phyloP scores from a whole-genome alignment of 192 early-diverging fungal genomes.

The Backusella parvicylindrica region DNA sequence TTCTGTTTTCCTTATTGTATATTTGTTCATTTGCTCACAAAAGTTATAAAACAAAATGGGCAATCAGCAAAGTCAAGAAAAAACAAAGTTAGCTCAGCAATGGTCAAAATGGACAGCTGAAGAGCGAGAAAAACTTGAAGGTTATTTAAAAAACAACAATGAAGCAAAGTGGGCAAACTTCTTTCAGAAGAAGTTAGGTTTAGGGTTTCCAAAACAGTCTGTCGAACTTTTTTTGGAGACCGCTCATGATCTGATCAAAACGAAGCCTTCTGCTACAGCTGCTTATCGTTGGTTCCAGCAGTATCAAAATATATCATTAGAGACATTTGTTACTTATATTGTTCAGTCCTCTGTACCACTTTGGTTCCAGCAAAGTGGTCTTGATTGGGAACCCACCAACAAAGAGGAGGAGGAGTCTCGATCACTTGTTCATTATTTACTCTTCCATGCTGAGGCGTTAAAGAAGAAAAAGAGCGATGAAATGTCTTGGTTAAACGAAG shows the following conservation, averaged over 20 bases:
- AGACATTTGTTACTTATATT: neutral
- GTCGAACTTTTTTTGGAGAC: neutral
- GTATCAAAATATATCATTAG: neutral
- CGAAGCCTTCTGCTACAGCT: neutral
- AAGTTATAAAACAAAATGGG: neutral
- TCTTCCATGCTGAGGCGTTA: neutral
- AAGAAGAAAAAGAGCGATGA: neutral
- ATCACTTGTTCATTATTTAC: neutral
- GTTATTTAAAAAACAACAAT: neutral
- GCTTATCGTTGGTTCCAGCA: neutral
- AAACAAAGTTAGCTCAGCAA: neutral
- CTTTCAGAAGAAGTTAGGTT: neutral
- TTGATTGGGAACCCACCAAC: neutral
- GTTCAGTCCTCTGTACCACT: neutral
- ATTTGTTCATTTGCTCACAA: neutral
- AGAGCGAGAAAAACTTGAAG: neutral
- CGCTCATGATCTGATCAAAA: neutral
- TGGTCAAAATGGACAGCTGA: neutral
- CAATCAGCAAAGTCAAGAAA: neutral
- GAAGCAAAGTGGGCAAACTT: neutral
- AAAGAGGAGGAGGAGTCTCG: neutral
- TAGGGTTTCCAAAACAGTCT: neutral
- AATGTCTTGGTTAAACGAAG: neutral
- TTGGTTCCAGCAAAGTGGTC: slow-evolving; percentile 14
- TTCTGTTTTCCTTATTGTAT: neutral